A percentile compares a stretch with the other conserved stretches of the same genome.
Evolutionary conservation across 2,329 filamentous ascomycete species (phyloP).

Genomic region (Aspergillus piperis): DNA sequence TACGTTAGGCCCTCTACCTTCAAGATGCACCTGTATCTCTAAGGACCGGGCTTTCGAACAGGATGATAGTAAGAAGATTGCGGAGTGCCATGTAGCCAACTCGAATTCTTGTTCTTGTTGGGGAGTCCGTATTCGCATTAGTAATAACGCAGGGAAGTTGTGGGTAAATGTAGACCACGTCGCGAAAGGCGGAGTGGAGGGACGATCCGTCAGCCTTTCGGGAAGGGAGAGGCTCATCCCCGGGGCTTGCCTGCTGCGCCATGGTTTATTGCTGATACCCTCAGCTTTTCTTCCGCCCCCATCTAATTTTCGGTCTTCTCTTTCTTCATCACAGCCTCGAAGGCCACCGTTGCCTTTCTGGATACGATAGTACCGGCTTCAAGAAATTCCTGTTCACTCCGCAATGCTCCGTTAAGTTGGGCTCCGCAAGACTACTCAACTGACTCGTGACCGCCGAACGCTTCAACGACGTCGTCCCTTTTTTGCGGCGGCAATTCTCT

Average conservation of each 20-base stretch:
- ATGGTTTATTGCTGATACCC: background rate
- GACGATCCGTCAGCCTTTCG: background rate
- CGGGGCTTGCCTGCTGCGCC: background rate
- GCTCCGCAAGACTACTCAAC: background rate
- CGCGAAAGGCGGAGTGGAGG: background rate
- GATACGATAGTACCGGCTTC: background rate
- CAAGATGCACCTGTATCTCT: too few species aligned
- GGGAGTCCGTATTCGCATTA: too few species aligned
- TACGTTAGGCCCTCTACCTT: too few species aligned
- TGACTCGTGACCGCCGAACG: background rate
- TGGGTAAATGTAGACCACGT: background rate
- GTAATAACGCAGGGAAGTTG: too few species aligned
- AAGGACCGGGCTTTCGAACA: too few species aligned
- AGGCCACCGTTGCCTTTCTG: background rate
- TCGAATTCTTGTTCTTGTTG: too few species aligned
- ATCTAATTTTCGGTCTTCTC: background rate
- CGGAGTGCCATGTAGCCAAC: background rate
- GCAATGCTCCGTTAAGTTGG: conserved; percentile 20
- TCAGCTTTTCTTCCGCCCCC: background rate
- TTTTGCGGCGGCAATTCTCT: background rate
- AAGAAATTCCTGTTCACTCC: conserved; percentile 8
- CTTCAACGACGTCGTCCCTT: background rate
- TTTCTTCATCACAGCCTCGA: background rate
- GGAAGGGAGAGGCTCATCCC: background rate
- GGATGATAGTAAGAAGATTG: too few species aligned